Conservation (phyloP, 2,329 filamentous ascomycete species). For the Simplicillium sp. region DNA sequence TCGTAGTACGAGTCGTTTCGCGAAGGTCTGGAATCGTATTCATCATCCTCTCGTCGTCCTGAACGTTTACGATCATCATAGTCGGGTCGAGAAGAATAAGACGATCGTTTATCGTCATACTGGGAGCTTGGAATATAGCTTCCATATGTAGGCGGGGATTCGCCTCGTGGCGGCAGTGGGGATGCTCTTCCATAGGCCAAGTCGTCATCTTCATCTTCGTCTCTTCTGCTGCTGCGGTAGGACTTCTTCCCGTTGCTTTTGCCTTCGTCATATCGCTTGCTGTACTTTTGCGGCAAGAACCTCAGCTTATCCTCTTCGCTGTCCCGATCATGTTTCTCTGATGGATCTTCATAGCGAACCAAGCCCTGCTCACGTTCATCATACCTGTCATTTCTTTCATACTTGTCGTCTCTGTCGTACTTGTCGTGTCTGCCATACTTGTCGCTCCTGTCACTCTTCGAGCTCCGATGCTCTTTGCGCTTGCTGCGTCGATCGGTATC, state of each 20-base stretch:
- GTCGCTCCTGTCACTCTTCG: slow-evolving; percentile 1
- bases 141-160: slow-evolving; percentile 15
- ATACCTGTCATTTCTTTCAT: slow-evolving; percentile 18
- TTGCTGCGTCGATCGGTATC: slow-evolving; percentile 6
- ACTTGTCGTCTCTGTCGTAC: slow-evolving; percentile 16
- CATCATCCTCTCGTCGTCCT: slow-evolving; percentile 8
- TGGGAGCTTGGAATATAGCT: slow-evolving; percentile 15
- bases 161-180: slow-evolving; percentile 4
- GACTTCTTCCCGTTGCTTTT: slow-evolving; percentile 6
- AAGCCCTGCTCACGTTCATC: neutral
- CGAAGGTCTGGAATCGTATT: slow-evolving; percentile 4
- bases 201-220: slow-evolving; percentile 29
- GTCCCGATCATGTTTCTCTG: slow-evolving; percentile 11
- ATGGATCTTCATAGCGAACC: neutral
- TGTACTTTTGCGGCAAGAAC: slow-evolving; percentile 39
- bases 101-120: slow-evolving; percentile 12
- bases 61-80: slow-evolving; percentile 4
- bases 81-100: slow-evolving; percentile 9
- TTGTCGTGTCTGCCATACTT: slow-evolving; percentile 9
- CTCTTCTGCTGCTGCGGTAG: slow-evolving; percentile 7
- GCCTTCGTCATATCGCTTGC: slow-evolving; percentile 22
- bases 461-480: slow-evolving; percentile 11
- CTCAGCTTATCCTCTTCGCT: slow-evolving; percentile 28
- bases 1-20: slow-evolving; percentile 6
- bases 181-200: slow-evolving; percentile 37